Conservation (phyloP, 2,329 filamentous ascomycete species). For the Aspergillus sp. region DNA sequence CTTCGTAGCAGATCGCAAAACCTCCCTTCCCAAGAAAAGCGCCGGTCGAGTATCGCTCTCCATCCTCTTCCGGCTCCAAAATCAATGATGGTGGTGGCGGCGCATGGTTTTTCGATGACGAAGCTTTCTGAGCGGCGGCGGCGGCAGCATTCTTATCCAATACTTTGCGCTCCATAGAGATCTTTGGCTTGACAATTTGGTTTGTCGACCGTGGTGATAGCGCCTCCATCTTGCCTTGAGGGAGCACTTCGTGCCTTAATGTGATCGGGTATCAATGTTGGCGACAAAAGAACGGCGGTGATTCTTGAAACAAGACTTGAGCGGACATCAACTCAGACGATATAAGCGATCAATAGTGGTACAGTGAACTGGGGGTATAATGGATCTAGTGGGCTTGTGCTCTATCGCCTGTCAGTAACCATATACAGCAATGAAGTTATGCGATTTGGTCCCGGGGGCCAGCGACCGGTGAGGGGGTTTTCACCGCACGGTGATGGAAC, state of each 20-base stretch:
- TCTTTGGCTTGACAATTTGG: slow-evolving; percentile 47
- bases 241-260: not conserved
- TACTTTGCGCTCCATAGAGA: slow-evolving; percentile 42
- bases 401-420: not conserved
- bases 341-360: slow-evolving; percentile 18
- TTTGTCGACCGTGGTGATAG: slow-evolving; percentile 53
- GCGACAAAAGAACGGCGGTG: slow-evolving; percentile 1
- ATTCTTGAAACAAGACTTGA: slow-evolving; percentile 15
- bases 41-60: slow-evolving; percentile 50
- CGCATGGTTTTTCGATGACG: slow-evolving; percentile 47
- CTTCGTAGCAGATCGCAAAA: slow-evolving; percentile 55
- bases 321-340: slow-evolving; percentile 25
- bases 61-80: slow-evolving; percentile 47
- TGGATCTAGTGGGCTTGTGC: slow-evolving; percentile 12
- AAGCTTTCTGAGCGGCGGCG: slow-evolving; percentile 32
- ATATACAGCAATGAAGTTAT: not conserved
- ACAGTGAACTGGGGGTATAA: slow-evolving; percentile 22
- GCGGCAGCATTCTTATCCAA: slow-evolving; percentile 39
- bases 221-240: slow-evolving; percentile 46
- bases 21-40: slow-evolving; percentile 53
- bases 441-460: not conserved
- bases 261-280: slow-evolving; percentile 5
- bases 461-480: not conserved
- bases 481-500: not conserved
- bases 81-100: slow-evolving; percentile 49